Base-by-base conservation (phyloP, 2,329 filamentous ascomycete species). In the Aotearoamyces nothofagi region DNA sequence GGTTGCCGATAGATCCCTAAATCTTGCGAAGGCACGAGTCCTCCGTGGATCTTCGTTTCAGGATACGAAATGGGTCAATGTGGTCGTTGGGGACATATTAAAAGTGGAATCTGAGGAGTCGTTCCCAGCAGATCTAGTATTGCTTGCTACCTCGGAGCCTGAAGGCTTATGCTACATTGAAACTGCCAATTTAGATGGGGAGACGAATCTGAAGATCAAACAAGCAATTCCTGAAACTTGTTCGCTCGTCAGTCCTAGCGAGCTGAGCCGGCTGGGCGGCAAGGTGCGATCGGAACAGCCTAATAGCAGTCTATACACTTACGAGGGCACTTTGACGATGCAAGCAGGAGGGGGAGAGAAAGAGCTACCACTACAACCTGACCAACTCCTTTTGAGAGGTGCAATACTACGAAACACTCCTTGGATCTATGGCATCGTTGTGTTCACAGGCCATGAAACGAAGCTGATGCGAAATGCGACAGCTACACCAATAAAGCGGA, bases 391-490 rank as follows among this genome's bases (percentile, higher is more conserved):
- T 11, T 69, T 98, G 17, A 75, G 90, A 61, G 90, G 90, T 38
- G 90, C 90, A 13, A 96, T 86, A 2, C 61, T 98, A 32, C 72
- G 90, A 43, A 98, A 98, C 47, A 98, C 90, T 2, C 87, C 86
- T 16, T 98, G 90, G 87, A 74, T 96, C 27, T 83, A 98, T 50
- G 90, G 87, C 22, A 69, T 92, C 11, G 90, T 98, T 31, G 87
- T 98, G 10, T 98, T 96, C 46, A 93, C 83, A 3, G 90, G 90
- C 29, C 90, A 98, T 54, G 90, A 98, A 58, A 96, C 90, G 5
- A 98, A 98, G 56, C 67, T 98, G 38, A 96, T 98, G 90, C 77
- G 90, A 42, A 98, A 98, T 51, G 92, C 90, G 11, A 98, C 87
- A 3, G 87, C 87, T 4, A 79, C 90, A 1, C 92, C 90, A 5